Evolutionary conservation across 1,139 yeast species (phyloP).

Genomic region (Candida glucosophila): DNA sequence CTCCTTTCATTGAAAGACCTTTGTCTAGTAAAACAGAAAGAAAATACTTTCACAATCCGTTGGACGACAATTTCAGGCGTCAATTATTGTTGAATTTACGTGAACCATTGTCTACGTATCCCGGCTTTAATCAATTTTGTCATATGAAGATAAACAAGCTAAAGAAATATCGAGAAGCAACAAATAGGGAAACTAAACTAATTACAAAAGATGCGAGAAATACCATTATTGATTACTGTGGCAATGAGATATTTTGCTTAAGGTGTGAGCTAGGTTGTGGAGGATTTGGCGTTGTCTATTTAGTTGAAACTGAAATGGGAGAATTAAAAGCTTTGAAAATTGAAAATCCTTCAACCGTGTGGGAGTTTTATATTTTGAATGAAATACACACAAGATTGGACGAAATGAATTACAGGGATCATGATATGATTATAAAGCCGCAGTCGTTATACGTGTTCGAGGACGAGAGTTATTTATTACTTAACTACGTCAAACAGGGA

Average conservation of each 20-base stretch:
- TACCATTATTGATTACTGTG: constrained; percentile 40
- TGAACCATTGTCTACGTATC: constrained; percentile 19
- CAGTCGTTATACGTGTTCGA: constrained; percentile 47
- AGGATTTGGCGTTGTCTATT: constrained; percentile 71
- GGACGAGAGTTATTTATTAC: constrained; percentile 68
- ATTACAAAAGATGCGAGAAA: constrained; percentile 30
- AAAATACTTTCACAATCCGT: constrained; percentile 18
- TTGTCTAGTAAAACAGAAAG: constrained; percentile 4
- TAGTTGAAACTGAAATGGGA: constrained; percentile 61
- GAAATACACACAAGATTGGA: constrained; percentile 39
- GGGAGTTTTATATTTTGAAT: constrained; percentile 75
- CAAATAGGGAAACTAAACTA: constrained; percentile 24
- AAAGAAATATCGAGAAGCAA: constrained; percentile 22
- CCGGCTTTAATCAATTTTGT: constrained; percentile 18
- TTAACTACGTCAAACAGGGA: constrained; percentile 69
- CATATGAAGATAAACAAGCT: constrained; percentile 17
- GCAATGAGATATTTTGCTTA: constrained; percentile 47
- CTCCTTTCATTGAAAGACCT: constrained; percentile 42
- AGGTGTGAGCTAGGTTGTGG: constrained; percentile 67
- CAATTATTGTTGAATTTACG: constrained; percentile 15
- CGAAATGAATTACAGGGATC: constrained; percentile 7
- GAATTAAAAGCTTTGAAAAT: constrained; percentile 60
- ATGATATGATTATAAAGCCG: constrained; percentile 27
- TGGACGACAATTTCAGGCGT: constrained; percentile 15
- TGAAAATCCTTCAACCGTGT: constrained; percentile 60